phyloP scores from a whole-genome alignment of 305 asterid genomes.

The Euphrasia arctica region DNA sequence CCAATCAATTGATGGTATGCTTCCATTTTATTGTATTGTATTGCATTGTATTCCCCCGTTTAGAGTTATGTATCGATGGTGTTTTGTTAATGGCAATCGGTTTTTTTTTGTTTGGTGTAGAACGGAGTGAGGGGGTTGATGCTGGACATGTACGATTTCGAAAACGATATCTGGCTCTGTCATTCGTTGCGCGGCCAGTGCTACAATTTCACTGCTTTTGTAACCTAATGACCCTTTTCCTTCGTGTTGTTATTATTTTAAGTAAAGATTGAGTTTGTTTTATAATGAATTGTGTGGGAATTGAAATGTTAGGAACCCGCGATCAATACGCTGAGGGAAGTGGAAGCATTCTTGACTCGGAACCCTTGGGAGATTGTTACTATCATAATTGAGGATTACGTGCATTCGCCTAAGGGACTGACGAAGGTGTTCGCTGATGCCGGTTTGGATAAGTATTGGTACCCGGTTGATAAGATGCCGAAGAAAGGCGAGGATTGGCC shows the following conservation, averaged over 20 bases:
- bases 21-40: too few species aligned
- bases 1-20: constrained; percentile 81
- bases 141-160: constrained; percentile 99
- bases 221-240: constrained; percentile 28
- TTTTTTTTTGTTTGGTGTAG: constrained; percentile 36
- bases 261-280: constrained; percentile 15
- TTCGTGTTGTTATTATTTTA: too few species aligned
- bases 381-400: constrained; percentile 94
- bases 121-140: constrained; percentile 98
- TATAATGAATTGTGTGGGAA: constrained; percentile 19
- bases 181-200: constrained; percentile 95
- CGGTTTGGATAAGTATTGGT: constrained; percentile 91
- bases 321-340: constrained; percentile 72
- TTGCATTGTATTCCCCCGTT: too few species aligned
- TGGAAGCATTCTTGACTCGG: constrained; percentile 83
- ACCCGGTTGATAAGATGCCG: constrained; percentile 88
- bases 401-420: constrained; percentile 82
- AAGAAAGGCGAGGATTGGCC: constrained; percentile 95
- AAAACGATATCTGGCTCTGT: constrained; percentile 95
- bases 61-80: too few species aligned
- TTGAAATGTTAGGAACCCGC: constrained; percentile 61
- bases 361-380: constrained; percentile 85
- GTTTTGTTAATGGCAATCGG: not conserved
- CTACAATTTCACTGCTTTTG: constrained; percentile 95
- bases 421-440: constrained; percentile 71